phyloP scores from a whole-genome alignment of 768 basidiomycete species.

The Pleurotus sapidus region DNA sequence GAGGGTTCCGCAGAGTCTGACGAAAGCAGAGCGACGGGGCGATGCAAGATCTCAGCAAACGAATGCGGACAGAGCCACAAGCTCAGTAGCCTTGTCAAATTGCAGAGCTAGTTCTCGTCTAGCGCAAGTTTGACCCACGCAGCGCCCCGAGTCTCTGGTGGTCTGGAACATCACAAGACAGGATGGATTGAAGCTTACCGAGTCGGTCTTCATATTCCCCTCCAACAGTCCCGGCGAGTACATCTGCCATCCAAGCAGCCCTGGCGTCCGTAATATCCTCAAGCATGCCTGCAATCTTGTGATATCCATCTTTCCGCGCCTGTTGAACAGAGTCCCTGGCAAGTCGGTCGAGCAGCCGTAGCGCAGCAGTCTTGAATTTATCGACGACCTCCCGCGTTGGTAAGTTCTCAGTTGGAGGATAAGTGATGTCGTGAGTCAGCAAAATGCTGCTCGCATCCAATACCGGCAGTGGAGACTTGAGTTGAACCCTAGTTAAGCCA shows the following conservation, averaged over 20 bases:
- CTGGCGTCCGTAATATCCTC: conserved; percentile 66
- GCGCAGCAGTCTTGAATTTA: conserved; percentile 67
- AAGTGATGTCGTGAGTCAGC: conserved; percentile 40
- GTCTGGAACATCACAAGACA: background rate
- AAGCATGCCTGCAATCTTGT: conserved; percentile 67
- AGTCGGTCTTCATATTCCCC: conserved; percentile 71
- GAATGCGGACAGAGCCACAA: too few relatives aligned
- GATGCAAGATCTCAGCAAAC: background rate
- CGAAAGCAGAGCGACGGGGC: background rate
- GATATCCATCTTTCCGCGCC: conserved; percentile 61
- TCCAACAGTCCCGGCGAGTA: conserved; percentile 62
- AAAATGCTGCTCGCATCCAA: conserved; percentile 22
- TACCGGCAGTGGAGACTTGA: conserved; percentile 36
- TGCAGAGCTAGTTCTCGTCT: background rate
- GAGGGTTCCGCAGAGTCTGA: background rate
- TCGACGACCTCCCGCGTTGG: conserved; percentile 56
- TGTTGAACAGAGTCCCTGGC: conserved; percentile 45
- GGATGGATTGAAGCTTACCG: conserved; percentile 37
- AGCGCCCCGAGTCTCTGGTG: background rate
- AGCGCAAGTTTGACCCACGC: background rate
- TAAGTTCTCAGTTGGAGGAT: conserved; percentile 39
- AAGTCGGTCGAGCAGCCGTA: conserved; percentile 66
- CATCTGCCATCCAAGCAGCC: conserved; percentile 75
- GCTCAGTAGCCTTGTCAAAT: background rate
- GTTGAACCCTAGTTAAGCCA: conserved; percentile 64